phyloP scores from a whole-genome alignment of 2,329 filamentous ascomycete species.

The Trichoderma cornu-damae region DNA sequence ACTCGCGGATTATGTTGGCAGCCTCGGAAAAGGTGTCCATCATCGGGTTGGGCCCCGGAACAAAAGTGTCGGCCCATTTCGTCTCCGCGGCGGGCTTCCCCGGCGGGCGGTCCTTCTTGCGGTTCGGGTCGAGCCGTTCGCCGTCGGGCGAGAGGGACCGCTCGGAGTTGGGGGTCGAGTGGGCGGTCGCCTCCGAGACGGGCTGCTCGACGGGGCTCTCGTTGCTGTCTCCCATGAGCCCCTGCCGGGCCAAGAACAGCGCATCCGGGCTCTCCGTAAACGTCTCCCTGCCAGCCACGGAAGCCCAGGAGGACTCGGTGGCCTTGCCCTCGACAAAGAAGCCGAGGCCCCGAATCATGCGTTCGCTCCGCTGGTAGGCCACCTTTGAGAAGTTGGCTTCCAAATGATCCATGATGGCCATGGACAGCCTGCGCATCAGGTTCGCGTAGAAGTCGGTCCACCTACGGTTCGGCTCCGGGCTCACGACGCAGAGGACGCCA shows the following conservation, averaged over 20 bases:
- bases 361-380: conserved; percentile 26
- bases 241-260: conserved; percentile 7
- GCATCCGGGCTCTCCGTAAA: conserved; percentile 11
- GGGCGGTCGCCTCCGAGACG: neutral
- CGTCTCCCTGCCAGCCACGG: conserved; percentile 4
- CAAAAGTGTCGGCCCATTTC: conserved; percentile 16
- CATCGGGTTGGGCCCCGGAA: conserved; percentile 12
- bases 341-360: conserved; percentile 33
- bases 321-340: conserved; percentile 27
- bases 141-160: neutral
- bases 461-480: conserved; percentile 4
- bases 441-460: conserved; percentile 25
- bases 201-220: neutral
- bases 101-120: neutral
- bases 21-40: conserved; percentile 29
- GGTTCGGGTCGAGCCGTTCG: neutral
- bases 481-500: conserved; percentile 30
- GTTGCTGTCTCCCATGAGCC: neutral
- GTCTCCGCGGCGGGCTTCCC: neutral
- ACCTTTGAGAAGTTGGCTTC: conserved; percentile 25
- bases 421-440: conserved; percentile 22
- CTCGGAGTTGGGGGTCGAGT: neutral
- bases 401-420: conserved; percentile 31
- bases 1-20: conserved; percentile 39
- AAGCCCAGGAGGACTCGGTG: conserved; percentile 8